A percentile compares a stretch with the other conserved stretches of the same genome.
phyloP scores from a whole-genome alignment of 352 stramenopile species.

The Pythium oligandrum region DNA sequence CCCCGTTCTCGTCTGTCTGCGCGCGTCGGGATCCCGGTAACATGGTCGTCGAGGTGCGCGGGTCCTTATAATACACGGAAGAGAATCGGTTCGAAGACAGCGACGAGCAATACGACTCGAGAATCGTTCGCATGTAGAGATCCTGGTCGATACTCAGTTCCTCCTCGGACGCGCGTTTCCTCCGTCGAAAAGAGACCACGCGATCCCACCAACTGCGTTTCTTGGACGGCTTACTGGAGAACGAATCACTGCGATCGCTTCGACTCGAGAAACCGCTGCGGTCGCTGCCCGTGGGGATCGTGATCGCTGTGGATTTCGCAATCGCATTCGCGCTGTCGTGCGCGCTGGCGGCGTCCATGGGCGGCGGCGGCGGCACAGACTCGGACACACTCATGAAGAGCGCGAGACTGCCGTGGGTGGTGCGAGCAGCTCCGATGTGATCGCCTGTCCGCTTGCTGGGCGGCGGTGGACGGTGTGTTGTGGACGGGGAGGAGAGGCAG shows the following conservation, averaged over 20 bases:
- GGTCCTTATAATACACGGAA: conserved; percentile 15
- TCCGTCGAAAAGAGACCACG: conserved; percentile 8
- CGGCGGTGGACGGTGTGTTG: too few relatives aligned
- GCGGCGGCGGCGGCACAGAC: too few relatives aligned
- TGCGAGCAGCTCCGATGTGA: too few relatives aligned
- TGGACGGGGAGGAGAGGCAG: background rate
- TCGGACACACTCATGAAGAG: too few relatives aligned
- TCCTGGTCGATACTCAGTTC: conserved; percentile 44
- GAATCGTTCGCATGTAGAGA: conserved; percentile 64
- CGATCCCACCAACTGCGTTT: conserved; percentile 18
- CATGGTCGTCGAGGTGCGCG: conserved; percentile 1
- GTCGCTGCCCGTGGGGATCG: too few relatives aligned
- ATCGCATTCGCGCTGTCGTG: too few relatives aligned
- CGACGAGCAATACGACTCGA: conserved; percentile 73
- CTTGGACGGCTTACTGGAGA: conserved; percentile 2
- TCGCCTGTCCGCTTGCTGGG: too few relatives aligned
- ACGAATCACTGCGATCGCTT: background rate
- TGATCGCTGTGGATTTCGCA: too few relatives aligned
- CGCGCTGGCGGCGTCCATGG: too few relatives aligned
- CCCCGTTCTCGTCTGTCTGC: conserved; percentile 15
- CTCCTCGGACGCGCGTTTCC: conserved; percentile 9
- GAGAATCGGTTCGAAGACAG: conserved; percentile 62
- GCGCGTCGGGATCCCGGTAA: conserved; percentile 3
- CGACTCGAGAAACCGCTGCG: too few relatives aligned
- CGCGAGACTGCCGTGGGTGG: too few relatives aligned